A percentile compares a stretch with the other conserved stretches of the same genome.
Evolutionary conservation across 1,284 basidiomycete genomes (phyloP).

Genomic region (Amylostereum areolatum): DNA sequence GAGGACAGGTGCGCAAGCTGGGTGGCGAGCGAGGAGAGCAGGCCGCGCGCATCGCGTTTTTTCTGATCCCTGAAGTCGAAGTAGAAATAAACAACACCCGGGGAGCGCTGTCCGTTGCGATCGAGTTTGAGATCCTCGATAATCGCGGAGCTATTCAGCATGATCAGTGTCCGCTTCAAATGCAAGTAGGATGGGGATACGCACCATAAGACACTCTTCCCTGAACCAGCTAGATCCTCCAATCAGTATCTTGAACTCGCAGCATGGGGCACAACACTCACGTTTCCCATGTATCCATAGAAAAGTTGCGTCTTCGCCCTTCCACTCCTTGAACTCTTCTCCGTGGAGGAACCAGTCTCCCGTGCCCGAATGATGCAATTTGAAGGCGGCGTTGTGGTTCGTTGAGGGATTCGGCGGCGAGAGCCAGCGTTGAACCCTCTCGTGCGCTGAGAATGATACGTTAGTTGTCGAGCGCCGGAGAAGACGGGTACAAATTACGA

Average conservation of each 20-base stretch:
- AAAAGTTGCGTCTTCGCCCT: background rate
- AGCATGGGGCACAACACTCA: background rate
- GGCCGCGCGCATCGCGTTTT: background rate
- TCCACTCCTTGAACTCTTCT: background rate
- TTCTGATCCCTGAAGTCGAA: constrained; percentile 1
- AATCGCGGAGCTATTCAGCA: background rate
- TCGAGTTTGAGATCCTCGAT: background rate
- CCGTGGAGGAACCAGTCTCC: background rate
- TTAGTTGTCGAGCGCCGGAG: background rate
- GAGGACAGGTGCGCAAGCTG: background rate
- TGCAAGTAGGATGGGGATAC: background rate
- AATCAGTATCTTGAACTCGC: background rate
- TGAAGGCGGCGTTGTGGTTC: background rate
- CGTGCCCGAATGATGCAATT: background rate
- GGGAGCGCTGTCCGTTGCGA: background rate
- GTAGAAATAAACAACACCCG: constrained; percentile 1
- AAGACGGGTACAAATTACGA: background rate
- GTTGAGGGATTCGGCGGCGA: background rate
- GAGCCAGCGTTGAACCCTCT: background rate
- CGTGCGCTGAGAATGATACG: background rate
- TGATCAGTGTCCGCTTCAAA: too few relatives aligned
- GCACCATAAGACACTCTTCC: background rate
- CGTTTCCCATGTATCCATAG: background rate
- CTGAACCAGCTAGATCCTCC: background rate
- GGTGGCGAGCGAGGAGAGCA: background rate